Base-by-base conservation (phyloP, 768 basidiomycete species). In the Paxillus rubicundulus region DNA sequence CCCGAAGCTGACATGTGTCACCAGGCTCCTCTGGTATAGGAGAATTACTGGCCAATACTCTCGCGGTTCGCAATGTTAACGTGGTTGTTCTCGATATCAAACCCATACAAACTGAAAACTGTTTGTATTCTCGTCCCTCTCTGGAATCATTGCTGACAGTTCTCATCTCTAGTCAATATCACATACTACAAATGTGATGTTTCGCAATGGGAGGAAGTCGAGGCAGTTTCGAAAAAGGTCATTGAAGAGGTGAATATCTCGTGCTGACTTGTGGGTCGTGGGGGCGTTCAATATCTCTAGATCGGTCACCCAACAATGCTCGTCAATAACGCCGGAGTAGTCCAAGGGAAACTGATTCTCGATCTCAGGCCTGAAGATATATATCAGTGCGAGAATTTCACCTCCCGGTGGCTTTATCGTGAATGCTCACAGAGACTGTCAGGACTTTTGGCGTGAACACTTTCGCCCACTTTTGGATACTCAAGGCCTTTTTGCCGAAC, bases 291-390 rank as follows among this genome's bases (percentile, higher is more conserved):
- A 44, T 47, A 44, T 41, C 40, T 28, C 24, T 60, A 95, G 91
- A 77, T 96, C 47, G 95, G 92, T 3, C 79, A 89, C 53, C 91
- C 91, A 0, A 97, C 97, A 0, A 79, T 98, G 36, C 72, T 99
- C 20, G 76, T 99, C 60, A 98, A 98, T 73, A 98, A 96, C 64
- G 97, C 96, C 0, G 97, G 95, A 17, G 85, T 97, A 52, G 91
- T 89, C 21, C 90, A 94, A 70, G 93, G 94, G 21, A 95, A 94
- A 61, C 72, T 85, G 2, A 72, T 99, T 30, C 72, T 95, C 12
- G 94, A 98, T 62, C 74, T 97, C 52, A 74, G 70, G 2, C 80
- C 87, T 5, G 78, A 82, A 48, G 96, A 99, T 62, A 70, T 98
- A 41, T 73, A 82, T 57, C 86, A 93, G 96, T 97, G 55, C 55